Evolutionary conservation across 2,329 filamentous ascomycete genomes (phyloP), one percentile per base, ranked within the genome.

Genomic region (Leptographium wingfieldii): DNA sequence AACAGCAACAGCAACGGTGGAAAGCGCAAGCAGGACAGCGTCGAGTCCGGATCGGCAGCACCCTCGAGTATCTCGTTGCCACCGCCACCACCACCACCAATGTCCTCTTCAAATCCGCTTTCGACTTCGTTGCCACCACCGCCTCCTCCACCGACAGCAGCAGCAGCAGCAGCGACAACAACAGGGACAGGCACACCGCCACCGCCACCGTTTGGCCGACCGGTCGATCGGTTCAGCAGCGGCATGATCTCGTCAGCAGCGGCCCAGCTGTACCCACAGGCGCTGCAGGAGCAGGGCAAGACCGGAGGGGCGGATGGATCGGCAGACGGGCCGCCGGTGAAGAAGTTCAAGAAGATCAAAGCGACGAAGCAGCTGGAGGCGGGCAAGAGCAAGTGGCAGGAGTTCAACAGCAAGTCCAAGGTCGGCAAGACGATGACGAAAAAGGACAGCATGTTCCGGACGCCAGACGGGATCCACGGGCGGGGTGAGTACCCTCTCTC

Each of bases 391-490:
- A 96, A 94, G 70, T 99, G 94, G 94, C 88, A 96, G 70, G 89
- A 95, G 64, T 99, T 96, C 72, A 88, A 85, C 65, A 79, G 80
- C 68, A 96, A 95, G 72, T 81, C 80, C 55, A 92, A 90, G 69
- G 77, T 83, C 64, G 82, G 78, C 65, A 87, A 86, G 71, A 65
- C 74, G 5, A 73, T 75, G 51, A 73, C 74, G 55, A 92, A 92
- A 76, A 96, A 96, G 74, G 90, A 96, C 56, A 95, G 90, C 78
- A 96, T 96, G 92, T 96, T 96, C 72, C 85, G 92, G 55, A 96
- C 92, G 3, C 90, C 91, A 0, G 91, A 95, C 38, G 86, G 90
- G 63, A 81, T 94, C 29, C 83, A 90, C 68, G 92, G 88, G 61
- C 83, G 91, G 87, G 92, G 92, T 95, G 76, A 66, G 80, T 67